Evolutionary conservation across 768 basidiomycete species (phyloP).

Genomic region (Trametes villosa): DNA sequence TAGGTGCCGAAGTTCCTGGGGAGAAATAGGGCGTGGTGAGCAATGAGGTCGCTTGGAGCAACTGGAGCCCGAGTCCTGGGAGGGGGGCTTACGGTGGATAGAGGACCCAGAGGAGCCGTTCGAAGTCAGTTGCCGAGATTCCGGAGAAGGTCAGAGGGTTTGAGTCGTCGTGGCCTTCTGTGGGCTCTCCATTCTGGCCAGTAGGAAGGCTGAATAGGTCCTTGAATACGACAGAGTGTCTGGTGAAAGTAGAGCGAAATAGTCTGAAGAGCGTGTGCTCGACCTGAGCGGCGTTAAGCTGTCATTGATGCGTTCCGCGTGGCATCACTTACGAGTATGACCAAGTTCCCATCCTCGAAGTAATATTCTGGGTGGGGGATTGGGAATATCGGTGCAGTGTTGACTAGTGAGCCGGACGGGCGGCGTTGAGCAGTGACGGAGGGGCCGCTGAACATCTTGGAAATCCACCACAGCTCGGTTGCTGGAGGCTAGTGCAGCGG

Average conservation of each 20-base stretch:
- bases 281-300: conserved; percentile 45
- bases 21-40: too few relatives aligned
- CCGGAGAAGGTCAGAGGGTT: conserved; percentile 44
- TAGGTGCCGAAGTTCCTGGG: conserved; percentile 61
- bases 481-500: not conserved
- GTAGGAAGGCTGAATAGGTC: conserved; percentile 30
- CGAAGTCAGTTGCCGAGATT: conserved; percentile 52
- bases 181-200: conserved; percentile 14
- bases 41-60: not conserved
- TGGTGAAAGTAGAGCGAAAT: conserved; percentile 63
- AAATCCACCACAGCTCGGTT: not conserved
- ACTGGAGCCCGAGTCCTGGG: not conserved
- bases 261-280: conserved; percentile 60
- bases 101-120: conserved; percentile 62
- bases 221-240: conserved; percentile 50
- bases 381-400: not conserved
- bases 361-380: conserved; percentile 47
- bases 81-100: conserved; percentile 56
- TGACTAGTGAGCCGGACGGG: conserved; percentile 16
- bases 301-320: too few relatives aligned
- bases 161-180: conserved; percentile 33
- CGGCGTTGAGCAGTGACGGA: not conserved
- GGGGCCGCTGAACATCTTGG: conserved; percentile 3
- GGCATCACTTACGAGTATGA: conserved; percentile 53
- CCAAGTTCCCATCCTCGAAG: conserved; percentile 55